Evolutionary conservation across 441 rosid genomes (phyloP).

Genomic region (Erysimum pusillum): DNA sequence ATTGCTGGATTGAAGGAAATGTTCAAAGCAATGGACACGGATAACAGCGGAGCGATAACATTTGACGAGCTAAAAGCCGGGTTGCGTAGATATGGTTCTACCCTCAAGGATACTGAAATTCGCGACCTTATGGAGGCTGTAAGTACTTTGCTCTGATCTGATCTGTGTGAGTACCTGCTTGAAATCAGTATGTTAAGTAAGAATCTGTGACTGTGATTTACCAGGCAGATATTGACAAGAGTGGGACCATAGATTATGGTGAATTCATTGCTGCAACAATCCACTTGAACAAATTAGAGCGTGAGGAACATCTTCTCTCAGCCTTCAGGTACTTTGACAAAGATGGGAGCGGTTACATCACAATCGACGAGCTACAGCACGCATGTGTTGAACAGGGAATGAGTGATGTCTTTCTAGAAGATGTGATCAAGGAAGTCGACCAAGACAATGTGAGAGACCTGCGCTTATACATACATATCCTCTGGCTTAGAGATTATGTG

Average conservation of each 20-base stretch:
- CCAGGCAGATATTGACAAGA: conserved; percentile 99
- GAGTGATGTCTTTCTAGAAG: conserved; percentile 89
- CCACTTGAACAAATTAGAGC: conserved; percentile 92
- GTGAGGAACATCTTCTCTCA: conserved; percentile 96
- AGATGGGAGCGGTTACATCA: conserved; percentile 95
- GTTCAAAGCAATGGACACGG: conserved; percentile 96
- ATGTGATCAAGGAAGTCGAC: conserved; percentile 91
- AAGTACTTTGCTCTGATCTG: conserved; percentile 47
- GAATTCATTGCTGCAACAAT: conserved; percentile 97
- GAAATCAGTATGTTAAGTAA: conserved; percentile 15
- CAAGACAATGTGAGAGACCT: conserved; percentile 75
- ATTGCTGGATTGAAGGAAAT: conserved; percentile 96
- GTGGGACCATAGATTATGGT: conserved; percentile 94
- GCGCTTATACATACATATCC: conserved; percentile 13
- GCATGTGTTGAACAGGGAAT: conserved; percentile 92
- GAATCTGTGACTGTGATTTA: conserved; percentile 28
- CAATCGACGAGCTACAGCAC: conserved; percentile 96
- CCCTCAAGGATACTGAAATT: conserved; percentile 91
- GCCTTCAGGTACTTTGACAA: conserved; percentile 96
- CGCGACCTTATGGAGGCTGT: conserved; percentile 99
- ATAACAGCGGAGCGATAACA: conserved; percentile 96
- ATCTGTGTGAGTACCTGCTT: conserved; percentile 15
- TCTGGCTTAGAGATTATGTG: conserved; percentile 22
- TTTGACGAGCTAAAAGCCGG: conserved; percentile 99
- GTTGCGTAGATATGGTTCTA: conserved; percentile 93